phyloP scores from a whole-genome alignment of 2,329 filamentous ascomycete genomes.

The Diaporthe citri region DNA sequence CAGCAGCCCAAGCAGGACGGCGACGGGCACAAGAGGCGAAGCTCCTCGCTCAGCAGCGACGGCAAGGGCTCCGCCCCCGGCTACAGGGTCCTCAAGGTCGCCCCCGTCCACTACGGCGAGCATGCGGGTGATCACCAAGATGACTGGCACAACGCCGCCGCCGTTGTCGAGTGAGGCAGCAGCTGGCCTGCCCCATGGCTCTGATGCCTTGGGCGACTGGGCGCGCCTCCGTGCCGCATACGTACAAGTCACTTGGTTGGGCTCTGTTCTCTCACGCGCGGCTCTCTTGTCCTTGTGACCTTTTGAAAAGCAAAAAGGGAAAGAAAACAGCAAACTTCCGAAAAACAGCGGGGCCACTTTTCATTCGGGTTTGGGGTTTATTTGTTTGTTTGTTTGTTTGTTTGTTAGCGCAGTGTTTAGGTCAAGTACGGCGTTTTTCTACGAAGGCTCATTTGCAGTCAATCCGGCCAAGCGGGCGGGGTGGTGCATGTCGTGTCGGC shows the following conservation, averaged over 20 bases:
- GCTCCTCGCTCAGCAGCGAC: slow-evolving; percentile 65
- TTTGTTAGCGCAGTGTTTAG: slow-evolving; percentile 12
- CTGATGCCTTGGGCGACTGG: not conserved
- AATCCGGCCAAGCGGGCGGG: not conserved
- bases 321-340: not conserved
- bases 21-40: slow-evolving; percentile 59
- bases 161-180: slow-evolving; percentile 50
- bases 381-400: not conserved
- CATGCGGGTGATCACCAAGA: slow-evolving; percentile 68
- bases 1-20: slow-evolving; percentile 46
- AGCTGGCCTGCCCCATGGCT: not conserved
- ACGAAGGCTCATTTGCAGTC: not conserved
- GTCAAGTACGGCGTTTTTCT: slow-evolving; percentile 24
- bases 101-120: slow-evolving; percentile 74
- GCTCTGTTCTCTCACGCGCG: not conserved
- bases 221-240: not conserved
- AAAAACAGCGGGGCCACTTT: not conserved
- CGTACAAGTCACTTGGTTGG: not conserved
- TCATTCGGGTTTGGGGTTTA: not conserved
- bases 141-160: slow-evolving; percentile 65
- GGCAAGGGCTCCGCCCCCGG: slow-evolving; percentile 51
- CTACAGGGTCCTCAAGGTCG: slow-evolving; percentile 72
- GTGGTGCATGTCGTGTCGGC: not conserved
- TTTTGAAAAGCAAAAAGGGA: not conserved
- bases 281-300: not conserved